A percentile compares a stretch with the other conserved stretches of the same genome.
These are phyloP conservation scores for Coemansia sp. DNA, from an alignment of 192 early-diverging fungal genomes.

Conservation along the genomic window DNA sequence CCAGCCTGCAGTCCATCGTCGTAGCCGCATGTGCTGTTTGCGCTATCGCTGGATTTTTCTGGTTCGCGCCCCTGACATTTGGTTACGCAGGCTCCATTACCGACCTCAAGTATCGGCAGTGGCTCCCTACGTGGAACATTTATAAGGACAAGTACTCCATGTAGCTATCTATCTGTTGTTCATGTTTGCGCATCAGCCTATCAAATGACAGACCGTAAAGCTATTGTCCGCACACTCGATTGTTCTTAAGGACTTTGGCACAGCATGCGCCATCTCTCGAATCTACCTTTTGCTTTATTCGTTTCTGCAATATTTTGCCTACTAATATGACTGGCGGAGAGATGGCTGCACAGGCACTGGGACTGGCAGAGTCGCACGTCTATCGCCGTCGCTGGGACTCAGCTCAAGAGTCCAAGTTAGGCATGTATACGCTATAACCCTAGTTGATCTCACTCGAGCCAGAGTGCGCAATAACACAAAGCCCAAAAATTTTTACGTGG, in stretches of 20 bases:
- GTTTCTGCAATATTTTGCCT: not conserved
- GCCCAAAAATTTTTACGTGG: too few species aligned
- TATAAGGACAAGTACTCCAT: conserved; percentile 20
- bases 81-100: conserved; percentile 57
- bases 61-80: conserved; percentile 81
- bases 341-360: not conserved
- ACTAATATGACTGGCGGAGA: not conserved
- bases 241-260: too few species aligned
- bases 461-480: too few species aligned
- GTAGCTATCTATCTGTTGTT: not conserved
- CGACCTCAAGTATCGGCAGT: conserved; percentile 40
- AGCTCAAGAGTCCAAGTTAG: not conserved
- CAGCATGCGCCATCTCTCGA: too few species aligned
- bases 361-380: not conserved
- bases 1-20: conserved; percentile 57
- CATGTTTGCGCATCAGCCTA: too few species aligned
- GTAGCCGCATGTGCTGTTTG: conserved; percentile 28
- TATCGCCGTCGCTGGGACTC: not conserved
- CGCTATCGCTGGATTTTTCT: conserved; percentile 50
- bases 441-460: too few species aligned
- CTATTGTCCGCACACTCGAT: too few species aligned
- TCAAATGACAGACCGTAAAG: too few species aligned
- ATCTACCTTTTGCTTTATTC: not conserved
- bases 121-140: conserved; percentile 42
- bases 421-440: not conserved